These are phyloP conservation scores for Aureobasidium namibiae DNA, from an alignment of 2,329 filamentous ascomycete species.

Conservation along the genomic window DNA sequence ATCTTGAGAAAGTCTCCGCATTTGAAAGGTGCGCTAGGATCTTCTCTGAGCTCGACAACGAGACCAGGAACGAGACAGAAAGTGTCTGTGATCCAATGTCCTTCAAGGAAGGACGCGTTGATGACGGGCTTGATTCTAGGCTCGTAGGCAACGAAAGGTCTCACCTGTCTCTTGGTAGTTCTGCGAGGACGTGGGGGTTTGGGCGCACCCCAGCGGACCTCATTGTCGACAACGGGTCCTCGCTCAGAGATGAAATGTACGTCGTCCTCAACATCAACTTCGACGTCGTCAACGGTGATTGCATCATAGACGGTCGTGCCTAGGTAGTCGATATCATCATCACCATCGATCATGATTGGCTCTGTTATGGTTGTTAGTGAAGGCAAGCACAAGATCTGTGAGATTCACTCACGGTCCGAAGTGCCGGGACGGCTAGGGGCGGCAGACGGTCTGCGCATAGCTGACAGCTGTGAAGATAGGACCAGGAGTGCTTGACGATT, in stretches of 20 bases:
- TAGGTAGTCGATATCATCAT: not conserved
- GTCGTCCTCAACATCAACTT: constrained; percentile 14
- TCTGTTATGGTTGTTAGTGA: not conserved
- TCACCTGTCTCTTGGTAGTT: not conserved
- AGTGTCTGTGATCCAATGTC: not conserved
- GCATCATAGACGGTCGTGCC: not conserved
- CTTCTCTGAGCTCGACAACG: constrained; percentile 22
- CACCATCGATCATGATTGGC: not conserved
- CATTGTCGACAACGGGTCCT: not conserved
- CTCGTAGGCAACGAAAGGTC: not conserved
- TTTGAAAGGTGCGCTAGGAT: constrained; percentile 18
- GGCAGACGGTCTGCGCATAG: not conserved
- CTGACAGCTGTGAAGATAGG: not conserved
- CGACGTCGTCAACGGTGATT: not conserved
- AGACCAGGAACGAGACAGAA: constrained; percentile 9
- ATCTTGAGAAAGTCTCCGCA: constrained; percentile 34
- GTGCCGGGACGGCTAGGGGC: not conserved
- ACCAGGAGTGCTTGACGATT: not conserved
- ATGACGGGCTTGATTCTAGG: not conserved
- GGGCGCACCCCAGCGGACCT: not conserved
- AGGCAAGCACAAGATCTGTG: no score
- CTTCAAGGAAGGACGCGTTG: not conserved
- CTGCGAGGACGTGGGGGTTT: not conserved
- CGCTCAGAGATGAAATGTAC: not conserved
- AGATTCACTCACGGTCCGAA: not conserved